Evolutionary conservation across 176 grass and related monocot species (phyloP).

Genomic region (Musa troglodytarum): DNA sequence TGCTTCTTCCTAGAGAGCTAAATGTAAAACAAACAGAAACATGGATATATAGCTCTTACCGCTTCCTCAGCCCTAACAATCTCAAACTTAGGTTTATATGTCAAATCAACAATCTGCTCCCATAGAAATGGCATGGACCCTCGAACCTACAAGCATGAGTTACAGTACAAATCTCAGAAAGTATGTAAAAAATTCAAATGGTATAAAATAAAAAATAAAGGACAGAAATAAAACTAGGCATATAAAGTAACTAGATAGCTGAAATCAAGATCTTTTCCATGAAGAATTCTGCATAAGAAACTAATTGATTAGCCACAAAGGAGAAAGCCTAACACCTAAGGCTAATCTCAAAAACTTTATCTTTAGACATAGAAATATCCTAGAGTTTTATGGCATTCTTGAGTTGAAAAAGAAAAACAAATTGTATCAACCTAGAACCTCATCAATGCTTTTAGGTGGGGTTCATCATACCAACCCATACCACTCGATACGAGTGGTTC

Average conservation of each 20-base stretch:
- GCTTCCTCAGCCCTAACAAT: slow-evolving; percentile 78
- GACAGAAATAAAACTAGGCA: not conserved
- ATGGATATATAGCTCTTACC: slow-evolving; percentile 21
- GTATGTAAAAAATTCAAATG: not conserved
- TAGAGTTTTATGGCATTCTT: too few species aligned
- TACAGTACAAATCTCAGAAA: slow-evolving; percentile 9
- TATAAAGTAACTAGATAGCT: not conserved
- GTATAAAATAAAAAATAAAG: slow-evolving; percentile 2
- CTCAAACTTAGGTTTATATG: slow-evolving; percentile 85
- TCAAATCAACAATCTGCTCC: slow-evolving; percentile 98
- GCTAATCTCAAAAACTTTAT: too few species aligned
- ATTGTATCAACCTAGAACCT: too few species aligned
- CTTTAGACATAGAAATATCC: too few species aligned
- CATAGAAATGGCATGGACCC: slow-evolving; percentile 93
- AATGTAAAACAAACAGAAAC: not conserved
- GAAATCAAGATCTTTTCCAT: not conserved
- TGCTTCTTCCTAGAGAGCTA: not conserved
- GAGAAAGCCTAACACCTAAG: not conserved
- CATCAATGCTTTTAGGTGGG: too few species aligned
- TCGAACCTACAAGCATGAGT: slow-evolving; percentile 53
- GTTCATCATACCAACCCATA: too few species aligned
- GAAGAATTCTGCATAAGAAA: not conserved
- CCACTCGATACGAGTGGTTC: too few species aligned
- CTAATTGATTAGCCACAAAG: not conserved
- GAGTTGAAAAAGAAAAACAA: too few species aligned